Base-by-base conservation (phyloP, 2,329 filamentous ascomycete species). In the Diplodia scrobiculata region DNA sequence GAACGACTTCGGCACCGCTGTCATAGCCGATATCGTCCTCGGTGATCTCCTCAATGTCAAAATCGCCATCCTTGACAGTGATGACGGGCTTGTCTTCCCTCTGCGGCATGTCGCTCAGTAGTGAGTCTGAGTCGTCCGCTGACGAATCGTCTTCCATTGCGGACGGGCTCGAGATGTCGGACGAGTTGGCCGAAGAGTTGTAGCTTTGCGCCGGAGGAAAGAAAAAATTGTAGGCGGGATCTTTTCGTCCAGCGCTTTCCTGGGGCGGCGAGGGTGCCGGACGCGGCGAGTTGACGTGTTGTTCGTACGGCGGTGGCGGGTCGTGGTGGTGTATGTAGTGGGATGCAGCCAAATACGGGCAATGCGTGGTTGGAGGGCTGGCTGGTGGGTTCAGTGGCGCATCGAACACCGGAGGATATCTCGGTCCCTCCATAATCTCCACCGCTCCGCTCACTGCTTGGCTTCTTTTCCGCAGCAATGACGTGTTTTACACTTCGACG, bases 11-110 rank as follows among this genome's bases (percentile, higher is more conserved):
- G 62, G 78, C 72, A 65, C 81, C 78, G 63, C 75, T 76, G 54
- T 77, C 75, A 66, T 79, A 79, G 32, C 47, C 45, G 6, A 68
- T 68, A 59, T 79, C 76, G 66, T 71, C 70, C 19, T 77, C 75
- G 14, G 68, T 65, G 9, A 82, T 67, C 69, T 82, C 80, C 69
- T 82, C 78, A 58, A 83, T 74, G 45, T 75, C 74, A 64, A 82
- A 78, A 62, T 74, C 73, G 60, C 72, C 73, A 34, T 72, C 69
- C 25, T 75, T 71, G 63, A 74, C 69, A 52, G 59, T 63, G 21
- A 41, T 17, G 10, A 58, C 47, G 7, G 59, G 48, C 25, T 55
- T 54, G 29, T 70, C 52, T 73, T 73, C 45, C 53, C 45, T 7
- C 60, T 50, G 34, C 53, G 65, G 17, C 54, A 66, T 72, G 72